Percentiles rank a stretch among this genome's conserved stretches.
Conservation (phyloP, 2,329 filamentous ascomycete species). For the Colletotrichum kahawae region DNA sequence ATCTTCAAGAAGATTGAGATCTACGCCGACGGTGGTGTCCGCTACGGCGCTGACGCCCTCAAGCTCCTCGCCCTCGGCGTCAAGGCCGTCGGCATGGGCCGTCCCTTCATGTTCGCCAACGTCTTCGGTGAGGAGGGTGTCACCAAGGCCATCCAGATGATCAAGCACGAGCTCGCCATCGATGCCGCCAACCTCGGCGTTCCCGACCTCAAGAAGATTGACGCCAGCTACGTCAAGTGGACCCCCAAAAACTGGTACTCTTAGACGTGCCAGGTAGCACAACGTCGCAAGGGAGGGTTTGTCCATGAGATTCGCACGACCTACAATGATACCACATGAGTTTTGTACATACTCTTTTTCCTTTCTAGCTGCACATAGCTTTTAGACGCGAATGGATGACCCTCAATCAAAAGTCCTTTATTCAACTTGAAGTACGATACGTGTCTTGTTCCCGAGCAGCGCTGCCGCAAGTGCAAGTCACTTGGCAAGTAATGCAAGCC, state of each 20-base stretch:
- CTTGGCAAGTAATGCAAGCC: too few relatives aligned
- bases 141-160: constrained; percentile 43
- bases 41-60: constrained; percentile 47
- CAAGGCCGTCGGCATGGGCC: constrained; percentile 50
- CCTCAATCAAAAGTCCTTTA: neutral
- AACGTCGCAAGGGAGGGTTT: neutral
- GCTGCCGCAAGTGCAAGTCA: too few relatives aligned
- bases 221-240: constrained; percentile 30
- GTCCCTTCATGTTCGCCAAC: constrained; percentile 59
- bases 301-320: neutral
- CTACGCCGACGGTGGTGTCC: constrained; percentile 46
- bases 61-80: constrained; percentile 49
- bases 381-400: neutral
- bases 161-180: constrained; percentile 54
- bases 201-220: constrained; percentile 39
- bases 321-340: constrained; percentile 11
- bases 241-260: constrained; percentile 31
- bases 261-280: neutral
- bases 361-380: constrained; percentile 4
- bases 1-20: constrained; percentile 44
- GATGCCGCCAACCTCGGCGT: constrained; percentile 50
- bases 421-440: neutral
- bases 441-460: neutral
- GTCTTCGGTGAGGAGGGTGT: constrained; percentile 56
- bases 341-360: constrained; percentile 3